Base-by-base conservation (phyloP, 2,329 filamentous ascomycete genomes). In the Zasmidium cellare region DNA sequence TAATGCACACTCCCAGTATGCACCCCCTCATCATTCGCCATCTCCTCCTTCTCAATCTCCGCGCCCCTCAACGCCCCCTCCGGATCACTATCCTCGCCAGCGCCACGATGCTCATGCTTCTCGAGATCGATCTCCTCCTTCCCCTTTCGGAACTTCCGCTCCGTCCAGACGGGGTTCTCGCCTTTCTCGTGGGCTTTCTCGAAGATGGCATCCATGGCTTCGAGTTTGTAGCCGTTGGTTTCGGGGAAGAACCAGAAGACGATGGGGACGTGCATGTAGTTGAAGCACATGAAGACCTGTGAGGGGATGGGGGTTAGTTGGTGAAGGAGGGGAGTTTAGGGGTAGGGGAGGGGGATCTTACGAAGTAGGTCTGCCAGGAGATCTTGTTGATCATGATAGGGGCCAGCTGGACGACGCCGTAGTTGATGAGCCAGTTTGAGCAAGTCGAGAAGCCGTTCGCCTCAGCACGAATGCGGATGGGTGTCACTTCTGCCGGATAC, bases 361-460 rank as follows among this genome's bases (percentile, higher is more conserved):
- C 35, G 35, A 41, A 41, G 35, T 41, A 41, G 5, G 35, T 76
- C 59, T 78, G 78, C 78, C 78, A 82, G 16, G 74, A 65, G 7
- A 83, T 69, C 3, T 72, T 75, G 51, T 77, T 76, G 59, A 82
- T 76, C 7, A 80, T 72, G 3, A 77, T 74, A 0, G 80, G 79
- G 0, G 80, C 81, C 11, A 65, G 54, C 24, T 64, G 62, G 20
- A 64, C 62, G 14, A 64, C 62, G 9, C 52, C 59, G 44, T 62
- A 60, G 19, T 65, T 62, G 55, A 68, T 61, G 2, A 58, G 46
- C 55, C 52, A 60, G 71, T 82, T 83, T n/a, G 76, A 76, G 68
- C 77, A 79, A 2, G 80, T 82, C 0, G 79, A 80, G 7, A 82
- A 72, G 1, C 80, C 80, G 65, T 82, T 82, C 38, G 80, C 80